Percentiles rank a stretch among this genome's conserved stretches.
Conservation (phyloP, 1,284 basidiomycete species). For the Ceratobasidium sp. region DNA sequence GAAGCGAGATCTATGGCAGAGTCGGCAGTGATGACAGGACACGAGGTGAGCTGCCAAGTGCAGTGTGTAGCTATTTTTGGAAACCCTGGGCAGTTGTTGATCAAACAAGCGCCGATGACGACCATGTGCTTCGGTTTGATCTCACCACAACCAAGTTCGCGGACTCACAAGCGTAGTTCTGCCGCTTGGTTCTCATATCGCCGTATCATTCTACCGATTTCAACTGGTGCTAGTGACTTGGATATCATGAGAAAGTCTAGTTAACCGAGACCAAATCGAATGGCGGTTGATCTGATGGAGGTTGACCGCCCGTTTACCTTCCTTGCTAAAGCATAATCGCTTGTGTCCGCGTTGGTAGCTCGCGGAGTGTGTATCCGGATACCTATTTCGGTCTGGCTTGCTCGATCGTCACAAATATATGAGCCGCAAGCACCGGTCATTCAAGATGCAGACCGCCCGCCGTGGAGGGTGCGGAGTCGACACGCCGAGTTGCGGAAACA, state of each 20-base stretch:
- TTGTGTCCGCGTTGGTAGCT: not conserved
- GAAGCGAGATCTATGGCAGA: not conserved
- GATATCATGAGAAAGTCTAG: too few species aligned
- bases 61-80: constrained; percentile 22
- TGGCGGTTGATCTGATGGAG: not conserved
- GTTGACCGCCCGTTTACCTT: not conserved
- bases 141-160: not conserved
- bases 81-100: not conserved
- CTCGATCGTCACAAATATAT: not conserved
- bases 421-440: not conserved
- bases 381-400: not conserved
- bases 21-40: constrained; percentile 6
- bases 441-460: not conserved
- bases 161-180: not conserved
- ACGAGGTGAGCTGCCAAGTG: constrained; percentile 10
- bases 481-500: constrained; percentile 18
- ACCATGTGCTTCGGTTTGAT: not conserved
- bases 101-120: not conserved
- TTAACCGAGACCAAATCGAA: not conserved
- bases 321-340: not conserved
- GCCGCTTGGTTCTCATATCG: not conserved
- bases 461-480: not conserved
- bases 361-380: not conserved
- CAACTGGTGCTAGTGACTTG: too few species aligned
- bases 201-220: too few species aligned